These are phyloP conservation scores for Infundibulicybe gibba DNA, from an alignment of 768 basidiomycete species.

Conservation along the genomic window DNA sequence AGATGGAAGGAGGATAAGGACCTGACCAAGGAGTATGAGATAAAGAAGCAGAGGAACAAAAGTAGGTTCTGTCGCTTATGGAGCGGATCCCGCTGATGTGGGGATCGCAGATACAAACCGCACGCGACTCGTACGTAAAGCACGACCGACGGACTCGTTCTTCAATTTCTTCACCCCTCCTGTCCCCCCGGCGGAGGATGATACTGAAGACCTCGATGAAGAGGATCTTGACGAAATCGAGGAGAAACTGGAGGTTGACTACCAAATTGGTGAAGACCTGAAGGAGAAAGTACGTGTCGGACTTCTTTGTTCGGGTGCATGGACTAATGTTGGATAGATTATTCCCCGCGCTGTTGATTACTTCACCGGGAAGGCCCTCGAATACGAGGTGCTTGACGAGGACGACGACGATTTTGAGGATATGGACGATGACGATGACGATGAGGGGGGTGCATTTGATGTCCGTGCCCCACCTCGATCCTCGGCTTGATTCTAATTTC, in stretches of 20 bases:
- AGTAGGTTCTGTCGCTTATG: constrained; percentile 46
- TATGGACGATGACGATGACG: constrained; percentile 56
- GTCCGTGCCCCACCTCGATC: constrained; percentile 22
- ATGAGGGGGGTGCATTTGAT: constrained; percentile 58
- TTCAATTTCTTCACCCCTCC: constrained; percentile 98
- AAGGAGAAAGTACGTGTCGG: constrained; percentile 77
- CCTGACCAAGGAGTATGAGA: constrained; percentile 95
- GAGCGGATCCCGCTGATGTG: constrained; percentile 1
- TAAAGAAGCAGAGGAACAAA: constrained; percentile 99
- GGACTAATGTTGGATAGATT: constrained; percentile 43
- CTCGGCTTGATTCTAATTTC: constrained; percentile 4
- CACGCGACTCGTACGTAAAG: constrained; percentile 81
- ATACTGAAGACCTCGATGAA: constrained; percentile 67
- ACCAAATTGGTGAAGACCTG: constrained; percentile 97
- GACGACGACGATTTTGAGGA: constrained; percentile 56
- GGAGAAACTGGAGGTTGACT: constrained; percentile 92
- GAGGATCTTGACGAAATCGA: constrained; percentile 90
- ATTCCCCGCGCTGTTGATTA: constrained; percentile 95
- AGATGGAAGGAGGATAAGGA: constrained; percentile 99
- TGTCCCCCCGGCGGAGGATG: constrained; percentile 62
- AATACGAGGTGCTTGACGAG: constrained; percentile 67
- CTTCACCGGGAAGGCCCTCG: constrained; percentile 95
- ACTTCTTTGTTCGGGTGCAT: constrained; percentile 3
- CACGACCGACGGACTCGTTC: constrained; percentile 90
- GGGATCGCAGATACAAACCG: constrained; percentile 70